These are phyloP conservation scores for Cadophora gregata DNA, from an alignment of 2,329 filamentous ascomycete genomes.

Conservation along the genomic window DNA sequence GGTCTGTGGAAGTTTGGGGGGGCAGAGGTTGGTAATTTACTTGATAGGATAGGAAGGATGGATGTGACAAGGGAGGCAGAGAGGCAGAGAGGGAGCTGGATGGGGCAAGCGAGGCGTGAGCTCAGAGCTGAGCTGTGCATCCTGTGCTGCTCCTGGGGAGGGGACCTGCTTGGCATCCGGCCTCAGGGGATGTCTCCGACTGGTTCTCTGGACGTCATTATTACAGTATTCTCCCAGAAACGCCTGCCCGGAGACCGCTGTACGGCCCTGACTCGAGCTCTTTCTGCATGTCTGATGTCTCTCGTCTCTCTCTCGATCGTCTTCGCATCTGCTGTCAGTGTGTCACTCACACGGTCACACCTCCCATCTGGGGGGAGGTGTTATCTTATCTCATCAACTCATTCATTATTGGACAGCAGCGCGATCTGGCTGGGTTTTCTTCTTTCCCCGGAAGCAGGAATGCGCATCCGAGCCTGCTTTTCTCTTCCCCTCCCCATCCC, in stretches of 20 bases:
- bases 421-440: no score
- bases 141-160: background rate
- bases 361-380: background rate
- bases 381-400: background rate
- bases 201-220: constrained; percentile 7
- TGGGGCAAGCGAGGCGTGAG: background rate
- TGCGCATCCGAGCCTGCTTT: background rate
- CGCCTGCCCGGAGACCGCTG: background rate
- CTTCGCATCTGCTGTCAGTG: constrained; percentile 4
- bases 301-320: background rate
- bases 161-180: constrained; percentile 7
- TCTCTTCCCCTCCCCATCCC: no score
- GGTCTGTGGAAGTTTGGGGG: background rate
- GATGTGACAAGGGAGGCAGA: background rate
- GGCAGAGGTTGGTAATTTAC: background rate
- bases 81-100: no score
- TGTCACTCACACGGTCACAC: no score
- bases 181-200: background rate
- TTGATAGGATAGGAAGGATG: background rate
- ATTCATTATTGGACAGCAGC: background rate
- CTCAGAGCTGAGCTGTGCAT: no score
- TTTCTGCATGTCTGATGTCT: no score
- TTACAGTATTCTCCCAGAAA: background rate
- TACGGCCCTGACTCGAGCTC: constrained; percentile 12
- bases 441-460: background rate